Conservation (phyloP, 2,329 filamentous ascomycete genomes). For the Didymella glomerata region DNA sequence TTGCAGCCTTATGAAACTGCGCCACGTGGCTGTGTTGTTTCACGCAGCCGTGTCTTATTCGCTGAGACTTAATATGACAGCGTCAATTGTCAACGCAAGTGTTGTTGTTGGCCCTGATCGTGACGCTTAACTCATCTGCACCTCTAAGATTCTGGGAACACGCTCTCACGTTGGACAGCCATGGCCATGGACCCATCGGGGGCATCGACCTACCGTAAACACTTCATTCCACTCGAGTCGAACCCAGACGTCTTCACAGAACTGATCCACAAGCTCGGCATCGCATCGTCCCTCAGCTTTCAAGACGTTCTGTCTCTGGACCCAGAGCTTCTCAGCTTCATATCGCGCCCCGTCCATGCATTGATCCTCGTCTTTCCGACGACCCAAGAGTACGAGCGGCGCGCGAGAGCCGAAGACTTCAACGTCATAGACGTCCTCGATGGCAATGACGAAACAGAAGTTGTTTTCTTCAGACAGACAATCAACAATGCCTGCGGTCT, state of each 20-base stretch:
- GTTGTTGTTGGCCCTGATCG: no score
- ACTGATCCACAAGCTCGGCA: slow-evolving; percentile 82
- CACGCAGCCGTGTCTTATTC: no score
- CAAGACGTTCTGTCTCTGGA: slow-evolving; percentile 92
- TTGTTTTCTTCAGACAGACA: slow-evolving; percentile 92
- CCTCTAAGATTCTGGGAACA: no score
- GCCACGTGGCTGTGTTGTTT: not conserved
- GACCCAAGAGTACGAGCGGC: slow-evolving; percentile 76
- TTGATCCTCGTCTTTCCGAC: slow-evolving; percentile 93
- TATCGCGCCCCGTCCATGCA: slow-evolving; percentile 84
- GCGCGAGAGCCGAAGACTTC: slow-evolving; percentile 76
- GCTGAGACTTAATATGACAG: no score
- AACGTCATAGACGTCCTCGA: slow-evolving; percentile 74
- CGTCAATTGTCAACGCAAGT: no score
- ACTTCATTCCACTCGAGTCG: slow-evolving; percentile 60
- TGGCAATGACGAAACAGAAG: slow-evolving; percentile 54
- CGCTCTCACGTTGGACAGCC: no score
- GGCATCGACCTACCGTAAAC: slow-evolving; percentile 22
- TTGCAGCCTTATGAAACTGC: not conserved
- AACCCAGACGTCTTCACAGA: slow-evolving; percentile 90
- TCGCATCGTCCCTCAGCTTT: slow-evolving; percentile 73
- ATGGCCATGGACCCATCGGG: not conserved
- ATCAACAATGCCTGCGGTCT: slow-evolving; percentile 93
- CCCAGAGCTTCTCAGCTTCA: slow-evolving; percentile 78
- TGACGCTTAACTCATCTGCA: no score